phyloP scores from a whole-genome alignment of 2,329 filamentous ascomycete species.

The Cladosporium sp. region DNA sequence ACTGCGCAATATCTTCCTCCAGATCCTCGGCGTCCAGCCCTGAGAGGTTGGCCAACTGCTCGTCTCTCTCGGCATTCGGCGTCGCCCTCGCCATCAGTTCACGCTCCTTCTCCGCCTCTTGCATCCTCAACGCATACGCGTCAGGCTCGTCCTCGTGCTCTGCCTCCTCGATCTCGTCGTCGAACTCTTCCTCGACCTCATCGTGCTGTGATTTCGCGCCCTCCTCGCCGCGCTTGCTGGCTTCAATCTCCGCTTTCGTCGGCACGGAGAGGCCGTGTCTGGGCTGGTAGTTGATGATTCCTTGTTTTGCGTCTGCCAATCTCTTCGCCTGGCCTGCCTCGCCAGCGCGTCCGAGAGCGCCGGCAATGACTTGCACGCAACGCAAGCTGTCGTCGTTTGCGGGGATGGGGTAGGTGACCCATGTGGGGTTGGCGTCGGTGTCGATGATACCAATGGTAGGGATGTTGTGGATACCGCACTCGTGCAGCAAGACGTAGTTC shows the following conservation, averaged over 20 bases:
- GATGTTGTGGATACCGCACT: slow-evolving; percentile 84
- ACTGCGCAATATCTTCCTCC: slow-evolving; percentile 10
- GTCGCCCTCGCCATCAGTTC: slow-evolving; percentile 9
- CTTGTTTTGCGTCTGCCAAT: slow-evolving; percentile 61
- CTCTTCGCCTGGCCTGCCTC: slow-evolving; percentile 72
- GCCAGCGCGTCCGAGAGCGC: slow-evolving; percentile 81
- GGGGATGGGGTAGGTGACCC: slow-evolving; percentile 95
- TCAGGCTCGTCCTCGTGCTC: slow-evolving; percentile 12
- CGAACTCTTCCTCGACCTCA: slow-evolving; percentile 23
- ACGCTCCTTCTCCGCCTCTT: slow-evolving; percentile 16
- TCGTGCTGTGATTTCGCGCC: slow-evolving; percentile 5
- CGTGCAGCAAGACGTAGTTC: slow-evolving; percentile 86
- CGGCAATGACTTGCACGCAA: slow-evolving; percentile 77
- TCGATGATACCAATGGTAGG: slow-evolving; percentile 95
- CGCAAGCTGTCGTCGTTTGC: slow-evolving; percentile 96
- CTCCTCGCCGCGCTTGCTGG: slow-evolving; percentile 15
- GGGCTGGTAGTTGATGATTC: slow-evolving; percentile 62
- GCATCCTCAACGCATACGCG: slow-evolving; percentile 9
- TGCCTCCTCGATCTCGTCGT: slow-evolving; percentile 12
- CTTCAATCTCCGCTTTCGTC: slow-evolving; percentile 18
- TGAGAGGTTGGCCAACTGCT: slow-evolving; percentile 10
- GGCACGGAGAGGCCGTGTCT: slow-evolving; percentile 37
- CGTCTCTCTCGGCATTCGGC: slow-evolving; percentile 14
- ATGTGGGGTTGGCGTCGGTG: slow-evolving; percentile 87
- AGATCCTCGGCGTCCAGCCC: background rate